A percentile compares a stretch with the other conserved stretches of the same genome.
phyloP scores from a whole-genome alignment of 164 flowering plant species.

The Buxus sempervirens region DNA sequence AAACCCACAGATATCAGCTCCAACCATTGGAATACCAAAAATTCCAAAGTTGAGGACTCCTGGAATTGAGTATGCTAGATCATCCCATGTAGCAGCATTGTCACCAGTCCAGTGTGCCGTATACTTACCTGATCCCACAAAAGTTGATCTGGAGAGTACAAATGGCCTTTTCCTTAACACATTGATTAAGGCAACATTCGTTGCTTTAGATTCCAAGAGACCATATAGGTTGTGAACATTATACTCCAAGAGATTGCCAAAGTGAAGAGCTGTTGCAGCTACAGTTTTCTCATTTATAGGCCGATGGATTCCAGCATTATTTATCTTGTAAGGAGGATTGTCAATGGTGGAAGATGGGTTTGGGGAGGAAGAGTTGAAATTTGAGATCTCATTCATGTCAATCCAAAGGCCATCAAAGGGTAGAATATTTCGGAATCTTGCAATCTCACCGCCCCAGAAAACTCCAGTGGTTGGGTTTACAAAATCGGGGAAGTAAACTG shows the following conservation, averaged over 20 bases:
- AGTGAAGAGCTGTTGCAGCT: constrained; percentile 56
- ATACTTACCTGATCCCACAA: constrained; percentile 69
- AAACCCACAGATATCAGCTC: constrained; percentile 90
- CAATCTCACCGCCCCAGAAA: constrained; percentile 64
- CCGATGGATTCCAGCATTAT: constrained; percentile 32
- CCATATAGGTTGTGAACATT: constrained; percentile 68
- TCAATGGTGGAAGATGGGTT: constrained; percentile 47
- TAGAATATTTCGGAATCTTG: constrained; percentile 40
- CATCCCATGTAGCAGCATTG: constrained; percentile 74
- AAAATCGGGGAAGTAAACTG: constrained; percentile 72
- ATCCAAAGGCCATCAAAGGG: constrained; percentile 84
- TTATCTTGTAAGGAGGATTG: constrained; percentile 75
- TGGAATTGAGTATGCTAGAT: constrained; percentile 62
- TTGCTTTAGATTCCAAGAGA: constrained; percentile 50
- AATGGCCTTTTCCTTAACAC: constrained; percentile 61
- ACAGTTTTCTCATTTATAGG: constrained; percentile 51
- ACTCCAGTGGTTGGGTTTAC: constrained; percentile 34
- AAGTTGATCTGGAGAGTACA: constrained; percentile 68
- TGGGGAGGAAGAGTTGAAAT: constrained; percentile 47
- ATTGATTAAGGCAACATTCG: constrained; percentile 43
- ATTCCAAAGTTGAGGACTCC: constrained; percentile 60
- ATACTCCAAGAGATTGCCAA: constrained; percentile 51
- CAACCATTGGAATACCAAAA: constrained; percentile 88
- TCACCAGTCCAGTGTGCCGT: constrained; percentile 94
- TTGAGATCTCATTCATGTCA: constrained; percentile 89